Evolutionary conservation across 805 yeast genomes (phyloP), one percentile per base, ranked within the genome.

Genomic region (Lachancea mirantina): DNA sequence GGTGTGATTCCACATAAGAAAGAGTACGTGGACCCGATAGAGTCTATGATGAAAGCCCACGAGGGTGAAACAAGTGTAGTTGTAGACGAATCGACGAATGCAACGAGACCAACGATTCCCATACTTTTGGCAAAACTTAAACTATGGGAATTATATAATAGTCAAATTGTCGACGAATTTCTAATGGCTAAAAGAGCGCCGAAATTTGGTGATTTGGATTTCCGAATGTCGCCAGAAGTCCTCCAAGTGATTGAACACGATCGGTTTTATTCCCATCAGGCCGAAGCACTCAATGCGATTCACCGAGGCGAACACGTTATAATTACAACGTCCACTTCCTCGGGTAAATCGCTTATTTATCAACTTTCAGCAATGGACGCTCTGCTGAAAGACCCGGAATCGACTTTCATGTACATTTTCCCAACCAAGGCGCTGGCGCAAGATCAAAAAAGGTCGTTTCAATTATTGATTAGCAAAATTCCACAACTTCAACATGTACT

Each of bases 391-490:
- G 65, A 52, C 26, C 60, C 61, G 8, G 61, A 60, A 19, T 47
- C 62, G 1, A 83, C 94, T 0, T 82, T 95, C 7, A 65, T 94
- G 65, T 87, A 82, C 47, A 77, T 92, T 8, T 92, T 92, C 47
- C 99, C 99, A 2, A 92, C 99, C 0, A 92, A 92, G 51, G 98
- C 99, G 0, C 64, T 92, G 32, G 97, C 99, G 0, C 98, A 92
- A 51, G 98, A 92, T 63, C 99, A 92, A 57, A 79, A 79, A 47
- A 65, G 95, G 41, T 76, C 94, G n/a, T 61, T 92, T 35, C 67
- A 68, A 30, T 76, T 71, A 14, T 58, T 82, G 8, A 58, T 80
- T 26, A 57, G 66, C 5, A 59, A 59, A 22, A 67, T 83, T 30
- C 74, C 76, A 0, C 57, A 59, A 8, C 43, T 66, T 2, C 48